Percentiles rank a stretch among this genome's conserved stretches.
Evolutionary conservation across 495 filamentous ascomycete genomes (phyloP).

Genomic region (Penicillium fimorum): DNA sequence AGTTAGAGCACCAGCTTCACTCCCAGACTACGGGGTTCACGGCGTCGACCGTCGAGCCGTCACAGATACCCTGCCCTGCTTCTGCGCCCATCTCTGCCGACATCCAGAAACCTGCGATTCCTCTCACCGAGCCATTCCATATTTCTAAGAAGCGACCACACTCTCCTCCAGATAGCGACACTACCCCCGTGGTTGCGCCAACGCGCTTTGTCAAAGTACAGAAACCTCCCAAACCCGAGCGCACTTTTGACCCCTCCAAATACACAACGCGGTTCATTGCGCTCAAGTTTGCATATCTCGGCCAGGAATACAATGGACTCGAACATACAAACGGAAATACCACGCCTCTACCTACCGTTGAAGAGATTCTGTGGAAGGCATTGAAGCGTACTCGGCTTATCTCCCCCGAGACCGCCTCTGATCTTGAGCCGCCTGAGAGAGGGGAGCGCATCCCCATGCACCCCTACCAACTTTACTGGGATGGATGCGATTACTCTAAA

Average conservation of each 20-base stretch:
- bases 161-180: constrained; percentile 25
- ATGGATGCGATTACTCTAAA: constrained; percentile 84
- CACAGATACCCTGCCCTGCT: constrained; percentile 4
- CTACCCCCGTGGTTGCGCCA: constrained; percentile 24
- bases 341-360: constrained; percentile 74
- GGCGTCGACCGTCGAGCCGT: constrained; percentile 14
- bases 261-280: constrained; percentile 84
- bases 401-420: constrained; percentile 56
- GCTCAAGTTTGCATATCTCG: constrained; percentile 91
- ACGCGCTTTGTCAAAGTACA: constrained; percentile 34
- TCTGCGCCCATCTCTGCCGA: constrained; percentile 20
- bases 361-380: constrained; percentile 90
- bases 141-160: constrained; percentile 24
- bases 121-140: constrained; percentile 9
- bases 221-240: constrained; percentile 10
- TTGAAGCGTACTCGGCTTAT: constrained; percentile 77
- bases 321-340: constrained; percentile 70
- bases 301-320: constrained; percentile 85
- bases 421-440: constrained; percentile 29
- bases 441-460: constrained; percentile 26
- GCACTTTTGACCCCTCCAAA: constrained; percentile 70
- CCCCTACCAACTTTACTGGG: constrained; percentile 62
- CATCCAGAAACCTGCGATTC: constrained; percentile 25
- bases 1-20: constrained; percentile 62
- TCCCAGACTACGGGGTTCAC: constrained; percentile 44